These are phyloP conservation scores for Iris pallida DNA, from an alignment of 116 monocot species.

Conservation along the genomic window DNA sequence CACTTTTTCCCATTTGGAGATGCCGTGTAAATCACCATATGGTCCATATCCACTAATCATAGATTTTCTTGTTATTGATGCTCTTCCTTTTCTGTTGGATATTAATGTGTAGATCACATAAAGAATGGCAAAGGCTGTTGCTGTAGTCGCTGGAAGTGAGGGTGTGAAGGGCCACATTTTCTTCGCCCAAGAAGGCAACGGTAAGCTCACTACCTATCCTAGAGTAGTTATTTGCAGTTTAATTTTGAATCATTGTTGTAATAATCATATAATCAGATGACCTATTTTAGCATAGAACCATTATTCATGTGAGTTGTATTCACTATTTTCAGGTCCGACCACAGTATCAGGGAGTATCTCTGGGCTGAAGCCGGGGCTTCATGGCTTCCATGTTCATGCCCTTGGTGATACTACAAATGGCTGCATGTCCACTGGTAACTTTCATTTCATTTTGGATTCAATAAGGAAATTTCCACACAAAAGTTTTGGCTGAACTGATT, in stretches of 20 bases:
- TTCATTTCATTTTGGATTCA: not conserved
- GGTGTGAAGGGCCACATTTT: conserved; percentile 62
- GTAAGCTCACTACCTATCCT: conserved; percentile 15
- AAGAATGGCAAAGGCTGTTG: conserved; percentile 85
- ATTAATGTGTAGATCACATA: conserved; percentile 29
- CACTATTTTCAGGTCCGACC: conserved; percentile 44
- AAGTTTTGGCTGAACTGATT: not conserved
- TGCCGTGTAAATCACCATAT: no score
- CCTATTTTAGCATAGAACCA: no score
- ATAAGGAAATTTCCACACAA: not conserved
- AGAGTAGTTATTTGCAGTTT: not conserved
- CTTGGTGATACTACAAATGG: conserved; percentile 95
- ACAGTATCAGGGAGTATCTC: conserved; percentile 52
- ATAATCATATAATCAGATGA: no score
- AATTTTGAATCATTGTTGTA: not conserved
- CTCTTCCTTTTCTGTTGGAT: not conserved
- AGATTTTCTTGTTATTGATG: no score
- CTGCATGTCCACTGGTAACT: conserved; percentile 76
- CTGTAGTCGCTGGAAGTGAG: conserved; percentile 52
- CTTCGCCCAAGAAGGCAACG: conserved; percentile 77
- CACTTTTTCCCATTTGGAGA: no score
- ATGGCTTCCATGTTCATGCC: conserved; percentile 90
- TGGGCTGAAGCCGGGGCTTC: conserved; percentile 72
- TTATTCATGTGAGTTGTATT: not conserved
- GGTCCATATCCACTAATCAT: no score